These are phyloP conservation scores for Puccinia polysora DNA, from an alignment of 1,284 basidiomycete genomes.

Conservation along the genomic window DNA sequence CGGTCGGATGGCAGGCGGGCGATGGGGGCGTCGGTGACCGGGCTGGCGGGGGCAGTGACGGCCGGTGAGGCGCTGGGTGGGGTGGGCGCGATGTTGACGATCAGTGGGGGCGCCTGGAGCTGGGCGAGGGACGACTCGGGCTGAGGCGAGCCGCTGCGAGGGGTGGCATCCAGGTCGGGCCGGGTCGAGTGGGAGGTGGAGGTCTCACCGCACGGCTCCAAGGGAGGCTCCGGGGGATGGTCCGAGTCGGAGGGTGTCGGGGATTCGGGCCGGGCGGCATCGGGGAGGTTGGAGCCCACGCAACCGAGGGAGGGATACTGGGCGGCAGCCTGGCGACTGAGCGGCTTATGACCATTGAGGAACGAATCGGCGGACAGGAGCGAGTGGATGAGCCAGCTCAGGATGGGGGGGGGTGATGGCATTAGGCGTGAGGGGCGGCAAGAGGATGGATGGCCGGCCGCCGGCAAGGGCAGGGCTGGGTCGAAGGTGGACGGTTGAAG, in stretches of 20 bases:
- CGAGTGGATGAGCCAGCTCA: too few species aligned
- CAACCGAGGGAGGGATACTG: background rate
- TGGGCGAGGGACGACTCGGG: too few species aligned
- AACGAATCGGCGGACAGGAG: too few species aligned
- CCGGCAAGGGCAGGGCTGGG: too few species aligned
- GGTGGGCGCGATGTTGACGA: constrained; percentile 28
- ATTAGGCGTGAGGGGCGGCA: too few species aligned
- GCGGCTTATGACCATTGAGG: too few species aligned
- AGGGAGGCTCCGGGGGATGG: background rate
- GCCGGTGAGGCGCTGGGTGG: constrained; percentile 31
- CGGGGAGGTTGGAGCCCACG: too few species aligned
- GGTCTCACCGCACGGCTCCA: background rate
- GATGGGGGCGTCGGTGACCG: background rate
- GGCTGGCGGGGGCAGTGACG: constrained; percentile 25
- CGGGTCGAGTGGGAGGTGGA: background rate
- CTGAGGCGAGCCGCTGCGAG: background rate
- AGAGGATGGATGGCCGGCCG: too few species aligned
- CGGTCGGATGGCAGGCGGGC: background rate
- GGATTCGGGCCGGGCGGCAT: background rate
- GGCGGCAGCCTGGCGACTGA: background rate
- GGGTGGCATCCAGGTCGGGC: background rate
- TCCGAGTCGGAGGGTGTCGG: background rate
- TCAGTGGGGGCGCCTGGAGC: constrained; percentile 6
- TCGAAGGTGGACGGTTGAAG: too few species aligned
- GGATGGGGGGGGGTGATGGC: too few species aligned